A percentile compares a stretch with the other conserved stretches of the same genome.
phyloP scores from a whole-genome alignment of 2,329 filamentous ascomycete species.

The Geosmithia morbida region DNA sequence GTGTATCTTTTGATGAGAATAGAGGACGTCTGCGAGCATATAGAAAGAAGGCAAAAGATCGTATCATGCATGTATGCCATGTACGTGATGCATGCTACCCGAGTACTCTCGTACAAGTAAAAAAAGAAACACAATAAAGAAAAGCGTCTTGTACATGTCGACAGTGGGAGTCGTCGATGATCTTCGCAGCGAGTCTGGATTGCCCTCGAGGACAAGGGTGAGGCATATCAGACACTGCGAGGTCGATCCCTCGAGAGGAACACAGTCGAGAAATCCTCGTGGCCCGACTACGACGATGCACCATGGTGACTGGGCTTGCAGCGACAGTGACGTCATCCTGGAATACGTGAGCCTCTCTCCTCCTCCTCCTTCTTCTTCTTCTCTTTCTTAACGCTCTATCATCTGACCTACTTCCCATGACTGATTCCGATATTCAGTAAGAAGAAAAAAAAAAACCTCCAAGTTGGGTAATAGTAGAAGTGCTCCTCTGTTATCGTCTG shows the following conservation, averaged over 20 bases:
- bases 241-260: conserved; percentile 50
- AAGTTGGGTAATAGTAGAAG: conserved; percentile 49
- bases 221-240: conserved; percentile 80
- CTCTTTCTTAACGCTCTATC: too few relatives aligned
- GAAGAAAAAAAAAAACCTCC: too few relatives aligned
- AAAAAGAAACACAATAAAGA: background rate
- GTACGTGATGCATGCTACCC: too few relatives aligned
- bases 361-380: background rate
- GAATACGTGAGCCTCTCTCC: conserved; percentile 52
- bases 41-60: too few relatives aligned
- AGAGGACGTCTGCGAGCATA: too few relatives aligned
- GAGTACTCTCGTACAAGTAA: too few relatives aligned
- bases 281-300: conserved; percentile 64
- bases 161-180: background rate
- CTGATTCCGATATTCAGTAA: conserved; percentile 28
- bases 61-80: too few relatives aligned
- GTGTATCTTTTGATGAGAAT: too few relatives aligned
- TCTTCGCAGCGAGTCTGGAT: conserved; percentile 82
- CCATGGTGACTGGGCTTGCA: conserved; percentile 68
- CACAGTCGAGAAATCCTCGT: conserved; percentile 63
- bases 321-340: conserved; percentile 69
- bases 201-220: conserved; percentile 63
- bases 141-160: conserved; percentile 1
- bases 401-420: conserved; percentile 1
- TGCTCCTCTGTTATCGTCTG: conserved; percentile 46